phyloP scores from a whole-genome alignment of 2,329 filamentous ascomycete species.

The Colletotrichum sp. region DNA sequence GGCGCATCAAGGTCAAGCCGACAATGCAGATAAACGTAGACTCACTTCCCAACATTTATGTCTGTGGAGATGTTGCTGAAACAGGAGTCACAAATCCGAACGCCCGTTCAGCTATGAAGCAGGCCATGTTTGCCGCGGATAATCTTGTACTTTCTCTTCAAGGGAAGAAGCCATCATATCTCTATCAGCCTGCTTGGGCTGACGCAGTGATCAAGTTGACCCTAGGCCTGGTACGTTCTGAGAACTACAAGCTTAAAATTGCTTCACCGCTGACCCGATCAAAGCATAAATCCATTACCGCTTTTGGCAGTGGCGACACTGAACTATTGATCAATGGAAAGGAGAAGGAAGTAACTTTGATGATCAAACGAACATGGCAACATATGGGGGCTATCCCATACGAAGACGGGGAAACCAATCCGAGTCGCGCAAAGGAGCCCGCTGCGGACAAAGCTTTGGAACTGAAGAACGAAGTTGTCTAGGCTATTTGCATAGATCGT shows the following conservation, averaged over 20 bases:
- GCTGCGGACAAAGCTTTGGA: not conserved
- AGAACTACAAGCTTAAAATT: not conserved
- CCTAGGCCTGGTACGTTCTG: conserved; percentile 51
- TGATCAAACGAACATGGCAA: conserved; percentile 47
- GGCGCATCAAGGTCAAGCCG: conserved; percentile 57
- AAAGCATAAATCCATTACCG: conserved; percentile 49
- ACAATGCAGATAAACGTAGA: conserved; percentile 62
- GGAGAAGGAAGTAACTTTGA: conserved; percentile 49
- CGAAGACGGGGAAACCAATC: conserved; percentile 34
- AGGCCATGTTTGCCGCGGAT: conserved; percentile 56
- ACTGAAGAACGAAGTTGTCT: not conserved
- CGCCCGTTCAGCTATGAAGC: conserved; percentile 57
- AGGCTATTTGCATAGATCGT: not conserved
- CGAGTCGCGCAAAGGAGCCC: not conserved
- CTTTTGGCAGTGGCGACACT: conserved; percentile 46
- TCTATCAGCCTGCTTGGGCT: conserved; percentile 48
- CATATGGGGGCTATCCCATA: conserved; percentile 51
- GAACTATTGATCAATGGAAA: conserved; percentile 47
- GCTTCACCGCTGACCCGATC: not conserved
- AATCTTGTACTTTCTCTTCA: conserved; percentile 58
- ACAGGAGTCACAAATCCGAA: conserved; percentile 56
- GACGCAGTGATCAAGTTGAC: conserved; percentile 61
- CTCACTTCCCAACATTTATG: conserved; percentile 58
- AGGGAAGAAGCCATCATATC: conserved; percentile 39
- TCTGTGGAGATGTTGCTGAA: conserved; percentile 68